Percentiles rank a stretch among this genome's conserved stretches.
These are phyloP conservation scores for Saturnispora hagleri DNA, from an alignment of 805 yeast species.

Conservation along the genomic window DNA sequence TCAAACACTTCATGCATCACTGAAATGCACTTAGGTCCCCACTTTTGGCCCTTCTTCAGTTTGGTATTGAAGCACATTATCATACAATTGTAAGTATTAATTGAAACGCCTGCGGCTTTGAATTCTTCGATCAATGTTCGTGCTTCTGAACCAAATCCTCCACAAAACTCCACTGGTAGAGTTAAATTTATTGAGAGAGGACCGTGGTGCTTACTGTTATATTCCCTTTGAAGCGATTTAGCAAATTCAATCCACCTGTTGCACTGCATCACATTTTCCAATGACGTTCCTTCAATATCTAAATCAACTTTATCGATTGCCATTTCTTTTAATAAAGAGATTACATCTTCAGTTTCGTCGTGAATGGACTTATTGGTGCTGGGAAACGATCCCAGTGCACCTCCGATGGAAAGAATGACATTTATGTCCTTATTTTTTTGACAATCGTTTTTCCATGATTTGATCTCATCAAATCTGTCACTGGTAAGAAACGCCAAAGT, in stretches of 20 bases:
- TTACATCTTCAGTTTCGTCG: constrained; percentile 14
- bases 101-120: constrained; percentile 4
- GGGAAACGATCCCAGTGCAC: constrained; percentile 25
- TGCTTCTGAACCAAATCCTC: constrained; percentile 17
- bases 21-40: constrained; percentile 25
- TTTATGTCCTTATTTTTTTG: constrained; percentile 10
- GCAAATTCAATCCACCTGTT: constrained; percentile 9
- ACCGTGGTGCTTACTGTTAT: background rate
- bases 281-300: constrained; percentile 24
- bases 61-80: constrained; percentile 27
- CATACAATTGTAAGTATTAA: constrained; percentile 21
- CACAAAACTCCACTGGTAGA: constrained; percentile 23
- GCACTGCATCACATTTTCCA: constrained; percentile 10
- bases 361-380: constrained; percentile 6
- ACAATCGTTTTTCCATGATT: constrained; percentile 20
- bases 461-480: constrained; percentile 21
- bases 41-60: constrained; percentile 13
- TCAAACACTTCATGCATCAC: constrained; percentile 14
- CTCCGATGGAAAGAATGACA: constrained; percentile 26
- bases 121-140: constrained; percentile 13
- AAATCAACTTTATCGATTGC: constrained; percentile 21
- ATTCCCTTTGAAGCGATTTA: background rate
- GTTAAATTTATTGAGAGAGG: constrained; percentile 18
- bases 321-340: constrained; percentile 11
- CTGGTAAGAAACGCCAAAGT: constrained; percentile 23